A percentile compares a stretch with the other conserved stretches of the same genome.
Evolutionary conservation across 495 filamentous ascomycete genomes (phyloP).

Genomic region (Hyaloscypha hepaticicola): DNA sequence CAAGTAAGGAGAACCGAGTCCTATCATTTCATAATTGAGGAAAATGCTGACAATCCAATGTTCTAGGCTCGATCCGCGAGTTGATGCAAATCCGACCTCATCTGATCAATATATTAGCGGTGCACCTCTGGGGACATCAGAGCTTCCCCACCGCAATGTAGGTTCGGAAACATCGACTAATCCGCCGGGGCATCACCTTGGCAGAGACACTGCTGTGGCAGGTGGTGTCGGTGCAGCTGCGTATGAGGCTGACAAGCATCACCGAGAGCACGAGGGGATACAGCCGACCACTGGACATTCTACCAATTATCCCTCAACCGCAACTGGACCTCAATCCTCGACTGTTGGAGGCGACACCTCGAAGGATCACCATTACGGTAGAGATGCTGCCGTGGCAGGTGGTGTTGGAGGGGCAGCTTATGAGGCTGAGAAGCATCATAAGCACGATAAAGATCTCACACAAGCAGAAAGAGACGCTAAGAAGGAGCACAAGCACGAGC

Average conservation of each 20-base stretch:
- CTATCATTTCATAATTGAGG: no score
- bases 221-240: slow-evolving; percentile 12
- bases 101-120: background rate
- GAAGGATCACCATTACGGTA: slow-evolving; percentile 18
- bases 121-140: no score
- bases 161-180: no score
- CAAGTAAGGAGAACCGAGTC: no score
- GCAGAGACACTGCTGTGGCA: slow-evolving; percentile 13
- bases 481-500: slow-evolving; percentile 19
- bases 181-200: background rate
- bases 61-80: slow-evolving; percentile 41
- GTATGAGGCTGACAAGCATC: slow-evolving; percentile 15
- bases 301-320: slow-evolving; percentile 25
- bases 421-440: slow-evolving; percentile 18
- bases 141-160: no score
- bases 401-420: slow-evolving; percentile 17
- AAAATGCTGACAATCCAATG: no score
- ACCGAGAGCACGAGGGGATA: background rate
- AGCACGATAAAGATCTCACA: slow-evolving; percentile 17
- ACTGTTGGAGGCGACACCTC: slow-evolving; percentile 34
- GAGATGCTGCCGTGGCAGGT: slow-evolving; percentile 16
- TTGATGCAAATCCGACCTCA: slow-evolving; percentile 16
- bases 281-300: background rate
- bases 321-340: slow-evolving; percentile 48
- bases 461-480: slow-evolving; percentile 13